Evolutionary conservation across 345 rosid genomes (phyloP).

Genomic region (Arabidopsis suecica): DNA sequence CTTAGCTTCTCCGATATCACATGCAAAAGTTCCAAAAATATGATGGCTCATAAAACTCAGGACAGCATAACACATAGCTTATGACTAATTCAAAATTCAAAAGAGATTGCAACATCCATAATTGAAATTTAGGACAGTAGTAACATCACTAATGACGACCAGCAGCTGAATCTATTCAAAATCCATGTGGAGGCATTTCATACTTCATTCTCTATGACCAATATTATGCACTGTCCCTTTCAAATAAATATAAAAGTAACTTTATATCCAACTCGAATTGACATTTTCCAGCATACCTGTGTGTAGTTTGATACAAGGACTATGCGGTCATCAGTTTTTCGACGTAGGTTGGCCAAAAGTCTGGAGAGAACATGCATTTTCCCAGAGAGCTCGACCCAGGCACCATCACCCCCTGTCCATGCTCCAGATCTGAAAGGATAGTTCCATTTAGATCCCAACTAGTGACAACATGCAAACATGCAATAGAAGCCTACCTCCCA

Average conservation of each 20-base stretch:
- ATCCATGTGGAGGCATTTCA: slow-evolving; percentile 19
- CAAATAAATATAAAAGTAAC: slow-evolving; percentile 9
- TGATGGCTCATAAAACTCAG: slow-evolving; percentile 16
- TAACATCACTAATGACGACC: slow-evolving; percentile 12
- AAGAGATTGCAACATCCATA: slow-evolving; percentile 13
- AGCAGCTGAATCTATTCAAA: slow-evolving; percentile 32
- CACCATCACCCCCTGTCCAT: slow-evolving; percentile 94
- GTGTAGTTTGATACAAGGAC: slow-evolving; percentile 98
- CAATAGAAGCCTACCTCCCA: slow-evolving; percentile 64
- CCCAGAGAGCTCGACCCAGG: slow-evolving; percentile 98
- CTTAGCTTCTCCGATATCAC: slow-evolving; percentile 6
- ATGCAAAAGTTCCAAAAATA: slow-evolving; percentile 23
- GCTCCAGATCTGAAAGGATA: slow-evolving; percentile 76
- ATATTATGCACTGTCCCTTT: slow-evolving; percentile 20
- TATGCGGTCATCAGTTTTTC: slow-evolving; percentile 86
- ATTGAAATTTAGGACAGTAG: neutral
- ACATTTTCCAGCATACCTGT: slow-evolving; percentile 58
- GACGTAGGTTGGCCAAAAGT: slow-evolving; percentile 80
- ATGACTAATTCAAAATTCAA: slow-evolving; percentile 28
- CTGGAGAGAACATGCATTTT: slow-evolving; percentile 98
- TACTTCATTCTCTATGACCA: slow-evolving; percentile 13
- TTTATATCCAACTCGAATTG: slow-evolving; percentile 6
- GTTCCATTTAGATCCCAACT: slow-evolving; percentile 29
- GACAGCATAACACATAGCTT: slow-evolving; percentile 28
- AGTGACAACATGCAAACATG: slow-evolving; percentile 24